Evolutionary conservation across 208 protist species (phyloP).

Genomic region (Phytomonas sp.): DNA sequence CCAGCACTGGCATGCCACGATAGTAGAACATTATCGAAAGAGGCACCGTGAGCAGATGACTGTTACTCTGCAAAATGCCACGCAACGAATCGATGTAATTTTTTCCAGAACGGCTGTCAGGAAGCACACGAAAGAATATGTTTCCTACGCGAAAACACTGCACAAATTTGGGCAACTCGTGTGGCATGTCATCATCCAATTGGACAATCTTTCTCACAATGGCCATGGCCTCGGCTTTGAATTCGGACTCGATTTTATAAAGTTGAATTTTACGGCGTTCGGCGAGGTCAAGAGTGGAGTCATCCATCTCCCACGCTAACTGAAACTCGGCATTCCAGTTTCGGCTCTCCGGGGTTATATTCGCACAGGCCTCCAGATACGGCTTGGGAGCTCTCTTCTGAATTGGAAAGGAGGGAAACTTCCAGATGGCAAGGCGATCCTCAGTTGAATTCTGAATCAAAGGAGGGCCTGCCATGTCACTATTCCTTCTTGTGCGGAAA

Average conservation of each 20-base stretch:
- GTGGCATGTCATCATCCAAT: constrained; percentile 65
- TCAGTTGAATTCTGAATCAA: constrained; percentile 15
- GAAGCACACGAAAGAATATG: constrained; percentile 83
- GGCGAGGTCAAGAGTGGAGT: constrained; percentile 43
- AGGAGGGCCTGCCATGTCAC: neutral
- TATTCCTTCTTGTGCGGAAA: neutral
- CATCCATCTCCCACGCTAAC: constrained; percentile 72
- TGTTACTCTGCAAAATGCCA: constrained; percentile 64
- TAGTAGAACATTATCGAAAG: constrained; percentile 80
- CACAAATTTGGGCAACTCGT: constrained; percentile 60
- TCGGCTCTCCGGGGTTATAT: constrained; percentile 36
- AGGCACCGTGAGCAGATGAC: constrained; percentile 62
- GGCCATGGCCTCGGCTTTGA: constrained; percentile 35
- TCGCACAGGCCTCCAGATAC: constrained; percentile 51
- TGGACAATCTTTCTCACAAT: constrained; percentile 70
- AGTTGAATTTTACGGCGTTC: constrained; percentile 34
- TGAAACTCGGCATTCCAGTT: constrained; percentile 86
- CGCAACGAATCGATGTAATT: constrained; percentile 80
- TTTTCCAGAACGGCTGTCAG: constrained; percentile 70
- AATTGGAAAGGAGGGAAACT: constrained; percentile 58
- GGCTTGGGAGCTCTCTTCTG: constrained; percentile 68
- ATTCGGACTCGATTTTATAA: constrained; percentile 39
- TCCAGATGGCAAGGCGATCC: constrained; percentile 48
- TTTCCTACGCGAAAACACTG: constrained; percentile 81
- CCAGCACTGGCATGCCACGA: constrained; percentile 81